Evolutionary conservation across 2,329 filamentous ascomycete species (phyloP).

Genomic region (Phyllosticta capitalensis): DNA sequence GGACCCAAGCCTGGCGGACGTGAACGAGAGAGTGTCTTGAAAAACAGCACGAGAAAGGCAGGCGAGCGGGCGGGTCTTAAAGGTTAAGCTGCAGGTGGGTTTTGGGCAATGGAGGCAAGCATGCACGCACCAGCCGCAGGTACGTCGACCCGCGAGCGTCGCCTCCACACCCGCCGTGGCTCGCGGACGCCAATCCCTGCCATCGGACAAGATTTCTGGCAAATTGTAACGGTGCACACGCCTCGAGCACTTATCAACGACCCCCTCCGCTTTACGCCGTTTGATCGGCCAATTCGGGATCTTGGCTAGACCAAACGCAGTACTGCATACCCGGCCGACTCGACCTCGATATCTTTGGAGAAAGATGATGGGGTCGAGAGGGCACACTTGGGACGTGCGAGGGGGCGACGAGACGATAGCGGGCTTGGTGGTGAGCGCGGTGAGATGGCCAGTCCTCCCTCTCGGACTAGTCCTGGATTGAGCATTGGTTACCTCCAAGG

Average conservation of each 20-base stretch:
- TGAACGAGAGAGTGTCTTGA: neutral
- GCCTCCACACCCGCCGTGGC: neutral
- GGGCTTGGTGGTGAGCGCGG: neutral
- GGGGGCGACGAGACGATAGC: neutral
- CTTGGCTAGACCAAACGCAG: neutral
- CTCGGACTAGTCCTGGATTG: too few species aligned
- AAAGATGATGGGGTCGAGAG: too few species aligned
- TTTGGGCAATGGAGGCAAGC: conserved; percentile 1
- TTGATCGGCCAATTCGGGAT: neutral
- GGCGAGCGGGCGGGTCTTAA: conserved; percentile 4
- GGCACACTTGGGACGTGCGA: too few species aligned
- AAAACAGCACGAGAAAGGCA: neutral
- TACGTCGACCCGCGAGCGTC: neutral
- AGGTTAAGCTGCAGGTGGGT: neutral
- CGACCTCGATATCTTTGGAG: neutral
- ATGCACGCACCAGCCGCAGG: neutral
- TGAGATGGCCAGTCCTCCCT: too few species aligned
- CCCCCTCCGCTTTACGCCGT: neutral
- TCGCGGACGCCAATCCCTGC: neutral
- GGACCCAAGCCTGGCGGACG: neutral
- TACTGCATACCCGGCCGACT: neutral
- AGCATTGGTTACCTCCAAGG: neutral
- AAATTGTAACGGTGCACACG: neutral
- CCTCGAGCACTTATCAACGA: neutral
- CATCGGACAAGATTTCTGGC: neutral